Evolutionary conservation across 2,329 filamentous ascomycete genomes (phyloP).

Genomic region (Didymella sp.): DNA sequence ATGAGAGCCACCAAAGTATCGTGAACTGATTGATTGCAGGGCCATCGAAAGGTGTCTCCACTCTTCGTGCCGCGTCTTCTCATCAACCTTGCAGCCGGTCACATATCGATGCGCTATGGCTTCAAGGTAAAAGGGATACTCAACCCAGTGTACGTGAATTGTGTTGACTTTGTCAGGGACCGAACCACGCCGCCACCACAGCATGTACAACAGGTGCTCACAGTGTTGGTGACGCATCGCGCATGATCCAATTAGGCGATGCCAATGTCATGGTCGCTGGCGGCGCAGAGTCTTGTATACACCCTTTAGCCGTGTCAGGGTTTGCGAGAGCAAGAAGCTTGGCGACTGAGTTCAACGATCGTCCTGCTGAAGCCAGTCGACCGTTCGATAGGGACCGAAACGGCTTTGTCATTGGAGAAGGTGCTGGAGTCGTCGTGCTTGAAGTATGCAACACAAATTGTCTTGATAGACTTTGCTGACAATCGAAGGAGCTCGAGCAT

Average conservation of each 20-base stretch:
- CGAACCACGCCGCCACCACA: slow-evolving; percentile 91
- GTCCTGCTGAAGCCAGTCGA: slow-evolving; percentile 74
- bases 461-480: slow-evolving; percentile 9
- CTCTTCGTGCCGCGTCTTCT: slow-evolving; percentile 91
- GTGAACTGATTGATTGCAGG: slow-evolving; percentile 58
- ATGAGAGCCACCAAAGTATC: too few relatives aligned
- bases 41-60: slow-evolving; percentile 91
- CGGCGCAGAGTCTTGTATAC: slow-evolving; percentile 92
- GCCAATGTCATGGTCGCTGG: slow-evolving; percentile 97
- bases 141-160: neutral
- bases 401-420: slow-evolving; percentile 94
- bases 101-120: slow-evolving; percentile 90
- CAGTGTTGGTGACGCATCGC: slow-evolving; percentile 90
- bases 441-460: slow-evolving; percentile 60
- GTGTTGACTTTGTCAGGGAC: slow-evolving; percentile 62
- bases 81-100: slow-evolving; percentile 93
- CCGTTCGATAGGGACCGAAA: slow-evolving; percentile 82
- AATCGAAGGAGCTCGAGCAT: slow-evolving; percentile 75
- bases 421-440: slow-evolving; percentile 83
- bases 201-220: slow-evolving; percentile 97
- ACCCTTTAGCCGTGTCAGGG: slow-evolving; percentile 89
- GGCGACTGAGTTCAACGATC: slow-evolving; percentile 78
- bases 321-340: slow-evolving; percentile 89
- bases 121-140: slow-evolving; percentile 61
- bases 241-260: slow-evolving; percentile 89